Percentiles rank a stretch among this genome's conserved stretches.
These are phyloP conservation scores for Cyanidioschyzon merolae DNA, from an alignment of 23 red algal species.

Conservation along the genomic window DNA sequence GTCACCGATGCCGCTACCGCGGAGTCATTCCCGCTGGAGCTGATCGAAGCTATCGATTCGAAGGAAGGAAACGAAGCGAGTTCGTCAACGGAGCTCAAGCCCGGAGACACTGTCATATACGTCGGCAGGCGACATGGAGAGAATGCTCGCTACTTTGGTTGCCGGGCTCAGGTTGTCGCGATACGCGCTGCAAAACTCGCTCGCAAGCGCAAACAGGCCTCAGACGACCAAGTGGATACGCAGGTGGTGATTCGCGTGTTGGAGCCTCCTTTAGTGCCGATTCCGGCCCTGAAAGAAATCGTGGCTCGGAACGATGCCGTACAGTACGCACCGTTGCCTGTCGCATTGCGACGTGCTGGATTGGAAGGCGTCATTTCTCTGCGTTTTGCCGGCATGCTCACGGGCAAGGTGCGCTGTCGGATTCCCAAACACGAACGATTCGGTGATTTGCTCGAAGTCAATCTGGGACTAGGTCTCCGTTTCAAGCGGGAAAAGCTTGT, in stretches of 20 bases:
- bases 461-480: slow-evolving; percentile 4
- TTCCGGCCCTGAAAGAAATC: not conserved
- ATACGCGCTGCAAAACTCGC: not conserved
- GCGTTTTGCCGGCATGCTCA: slow-evolving; percentile 8
- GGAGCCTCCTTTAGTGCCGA: not conserved
- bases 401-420: slow-evolving; percentile 13
- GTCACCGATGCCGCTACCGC: not conserved
- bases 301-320: not conserved
- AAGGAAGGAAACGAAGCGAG: not conserved
- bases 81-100: not conserved
- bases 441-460: not conserved
- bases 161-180: not conserved
- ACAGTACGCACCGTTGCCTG: slow-evolving; percentile 1
- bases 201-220: not conserved
- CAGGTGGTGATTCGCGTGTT: not conserved
- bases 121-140: not conserved
- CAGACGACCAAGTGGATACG: not conserved
- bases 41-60: not conserved
- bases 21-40: not conserved
- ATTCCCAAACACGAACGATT: slow-evolving; percentile 10
- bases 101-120: not conserved
- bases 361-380: not conserved
- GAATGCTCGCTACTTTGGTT: not conserved
- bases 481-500: slow-evolving; percentile 1
- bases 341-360: not conserved